Conservation (phyloP, 1,284 basidiomycete genomes). For the Ustanciosporium gigantosporum region DNA sequence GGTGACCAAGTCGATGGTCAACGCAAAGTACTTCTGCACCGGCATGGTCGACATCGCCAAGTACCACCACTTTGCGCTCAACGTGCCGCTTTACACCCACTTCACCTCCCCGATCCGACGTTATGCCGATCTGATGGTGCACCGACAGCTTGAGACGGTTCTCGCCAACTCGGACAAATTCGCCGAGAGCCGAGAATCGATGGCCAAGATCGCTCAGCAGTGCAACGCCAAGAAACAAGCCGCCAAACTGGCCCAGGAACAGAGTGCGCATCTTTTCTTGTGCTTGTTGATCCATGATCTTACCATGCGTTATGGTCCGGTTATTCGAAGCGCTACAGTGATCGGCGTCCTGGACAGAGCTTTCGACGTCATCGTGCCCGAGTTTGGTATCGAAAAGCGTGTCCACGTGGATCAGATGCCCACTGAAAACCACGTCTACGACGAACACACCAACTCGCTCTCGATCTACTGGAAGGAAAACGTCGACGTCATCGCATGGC, state of each 20-base stretch:
- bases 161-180: slow-evolving; percentile 77
- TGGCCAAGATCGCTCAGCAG: slow-evolving; percentile 88
- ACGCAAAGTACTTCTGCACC: slow-evolving; percentile 96
- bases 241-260: slow-evolving; percentile 88
- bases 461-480: slow-evolving; percentile 72
- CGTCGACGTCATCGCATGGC: slow-evolving; percentile 84
- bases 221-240: slow-evolving; percentile 79
- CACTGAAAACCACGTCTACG: slow-evolving; percentile 79
- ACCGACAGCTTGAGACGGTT: slow-evolving; percentile 93
- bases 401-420: slow-evolving; percentile 99
- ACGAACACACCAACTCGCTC: slow-evolving; percentile 85
- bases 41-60: slow-evolving; percentile 99
- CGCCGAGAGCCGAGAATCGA: slow-evolving; percentile 92
- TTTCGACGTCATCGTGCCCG: slow-evolving; percentile 89
- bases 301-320: slow-evolving; percentile 90
- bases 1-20: slow-evolving; percentile 83
- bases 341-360: slow-evolving; percentile 91
- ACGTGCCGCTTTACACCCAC: slow-evolving; percentile 90
- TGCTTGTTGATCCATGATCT: slow-evolving; percentile 90
- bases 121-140: slow-evolving; percentile 92
- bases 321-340: slow-evolving; percentile 82
- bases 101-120: slow-evolving; percentile 70
- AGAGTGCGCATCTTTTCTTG: slow-evolving; percentile 90
- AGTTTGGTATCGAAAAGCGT: slow-evolving; percentile 96
- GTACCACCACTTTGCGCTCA: slow-evolving; percentile 90